These are phyloP conservation scores for Aspergillus incahuasiensis DNA, from an alignment of 495 filamentous ascomycete species.

Conservation along the genomic window DNA sequence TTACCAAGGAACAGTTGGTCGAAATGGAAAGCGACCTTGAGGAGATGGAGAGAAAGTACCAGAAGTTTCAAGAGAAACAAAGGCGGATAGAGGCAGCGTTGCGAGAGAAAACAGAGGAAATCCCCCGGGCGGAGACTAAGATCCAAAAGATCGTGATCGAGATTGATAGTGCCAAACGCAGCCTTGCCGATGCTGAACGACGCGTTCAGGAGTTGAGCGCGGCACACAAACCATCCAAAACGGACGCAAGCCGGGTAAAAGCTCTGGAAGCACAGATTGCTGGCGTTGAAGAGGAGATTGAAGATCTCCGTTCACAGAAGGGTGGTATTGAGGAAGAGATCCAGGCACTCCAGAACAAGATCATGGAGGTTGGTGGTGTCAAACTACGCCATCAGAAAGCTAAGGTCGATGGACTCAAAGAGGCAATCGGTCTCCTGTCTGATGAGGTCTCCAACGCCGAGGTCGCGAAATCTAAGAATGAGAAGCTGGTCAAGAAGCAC, in stretches of 20 bases:
- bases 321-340: constrained; percentile 87
- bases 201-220: constrained; percentile 76
- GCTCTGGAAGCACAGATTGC: constrained; percentile 72
- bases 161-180: constrained; percentile 77
- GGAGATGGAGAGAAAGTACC: constrained; percentile 71
- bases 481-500: constrained; percentile 85
- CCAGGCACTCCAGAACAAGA: constrained; percentile 84
- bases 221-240: constrained; percentile 72
- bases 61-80: constrained; percentile 74
- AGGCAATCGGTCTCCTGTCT: constrained; percentile 73
- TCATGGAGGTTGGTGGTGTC: constrained; percentile 96
- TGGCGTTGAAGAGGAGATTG: constrained; percentile 70
- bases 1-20: constrained; percentile 76
- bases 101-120: constrained; percentile 68
- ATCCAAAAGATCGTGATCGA: constrained; percentile 91
- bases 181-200: constrained; percentile 76
- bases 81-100: constrained; percentile 69
- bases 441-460: constrained; percentile 82
- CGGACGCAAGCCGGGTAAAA: constrained; percentile 64
- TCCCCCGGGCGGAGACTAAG: constrained; percentile 80
- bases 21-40: constrained; percentile 87
- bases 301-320: constrained; percentile 75
- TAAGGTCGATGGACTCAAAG: constrained; percentile 86
- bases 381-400: constrained; percentile 84
- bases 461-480: constrained; percentile 79